Evolutionary conservation across 1,284 basidiomycete genomes (phyloP), one percentile per base, ranked within the genome.

Genomic region (Sutorius eximius): DNA sequence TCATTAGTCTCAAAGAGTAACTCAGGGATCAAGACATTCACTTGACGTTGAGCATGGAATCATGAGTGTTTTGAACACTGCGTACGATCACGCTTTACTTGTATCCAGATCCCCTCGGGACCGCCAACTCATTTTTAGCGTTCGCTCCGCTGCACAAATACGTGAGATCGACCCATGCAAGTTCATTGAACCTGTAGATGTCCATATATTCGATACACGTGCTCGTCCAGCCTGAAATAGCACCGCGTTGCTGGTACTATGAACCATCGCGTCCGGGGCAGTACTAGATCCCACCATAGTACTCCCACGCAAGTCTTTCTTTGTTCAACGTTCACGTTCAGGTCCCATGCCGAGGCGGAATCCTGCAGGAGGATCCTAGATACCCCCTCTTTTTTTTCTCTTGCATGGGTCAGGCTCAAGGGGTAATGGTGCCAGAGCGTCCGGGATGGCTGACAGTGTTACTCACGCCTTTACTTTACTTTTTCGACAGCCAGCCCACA

Each of bases 331-430:
- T n/a, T n/a, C n/a, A n/a, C n/a, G n/a, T n/a, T n/a, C 30, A 52
- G 36, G 30, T 30, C 49, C 2, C 34, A 11, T 64, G 59, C 16
- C 56, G 48, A 27, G 45, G 50, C 0, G 49, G 52, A 18, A 60
- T 49, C 12, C 49, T 57, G 46, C 42, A 51, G 16, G 16, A 27
- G 29, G 60, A 64, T 8, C 43, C 24, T n/a, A n/a, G n/a, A n/a
- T n/a, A n/a, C n/a, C 24, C 24, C 24, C 4, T 3, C 24, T 6
- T 27, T 27, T 27, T 27, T 24, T 24, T 24, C 24, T 27, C 24
- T 1, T 27, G 16, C 56, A 47, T 9, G 45, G 41, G 2, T 12
- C 16, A 3, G 47, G 46, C 20, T 48, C 45, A 22, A 65, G 29
- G 20, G 30, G 32, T 45, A 63, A 58, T 4, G 44, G 11, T 3